phyloP scores from a whole-genome alignment of 2,329 filamentous ascomycete genomes.

The Cytospora schulzeri region DNA sequence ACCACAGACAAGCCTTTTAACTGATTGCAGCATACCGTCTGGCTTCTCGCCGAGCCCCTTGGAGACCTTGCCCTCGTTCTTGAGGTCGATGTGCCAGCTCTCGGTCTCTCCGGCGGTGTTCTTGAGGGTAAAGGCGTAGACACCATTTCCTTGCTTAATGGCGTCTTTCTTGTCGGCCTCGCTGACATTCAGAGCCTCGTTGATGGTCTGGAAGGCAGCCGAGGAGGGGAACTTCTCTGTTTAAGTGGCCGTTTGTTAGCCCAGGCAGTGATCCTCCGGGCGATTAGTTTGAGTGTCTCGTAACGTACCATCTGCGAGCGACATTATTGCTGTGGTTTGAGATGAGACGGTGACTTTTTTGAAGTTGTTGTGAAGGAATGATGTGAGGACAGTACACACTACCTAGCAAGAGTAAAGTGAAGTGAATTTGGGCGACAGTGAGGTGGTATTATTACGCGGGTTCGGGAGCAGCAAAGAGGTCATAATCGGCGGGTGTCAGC shows the following conservation, averaged over 20 bases:
- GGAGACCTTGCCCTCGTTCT: slow-evolving; percentile 81
- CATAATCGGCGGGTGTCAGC: slow-evolving; percentile 17
- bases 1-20: neutral
- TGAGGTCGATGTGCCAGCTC: slow-evolving; percentile 94
- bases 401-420: neutral
- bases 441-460: slow-evolving; percentile 1
- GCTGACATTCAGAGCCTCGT: slow-evolving; percentile 66
- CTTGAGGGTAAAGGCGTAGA: slow-evolving; percentile 92
- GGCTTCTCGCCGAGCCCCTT: slow-evolving; percentile 80
- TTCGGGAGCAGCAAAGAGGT: slow-evolving; percentile 4
- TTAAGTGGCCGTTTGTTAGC: neutral
- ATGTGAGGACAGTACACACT: neutral
- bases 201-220: slow-evolving; percentile 86
- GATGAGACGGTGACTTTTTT: neutral
- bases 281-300: neutral
- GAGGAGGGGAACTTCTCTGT: slow-evolving; percentile 86
- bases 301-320: slow-evolving; percentile 70
- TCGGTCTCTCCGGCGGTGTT: slow-evolving; percentile 78
- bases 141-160: slow-evolving; percentile 81
- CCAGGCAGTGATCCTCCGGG: neutral
- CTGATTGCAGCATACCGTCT: slow-evolving; percentile 63
- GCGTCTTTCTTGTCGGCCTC: slow-evolving; percentile 77
- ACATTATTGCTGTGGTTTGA: slow-evolving; percentile 53
- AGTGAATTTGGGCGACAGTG: neutral
- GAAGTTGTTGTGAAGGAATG: neutral